These are phyloP conservation scores for Perilla frutescens DNA, from an alignment of 257 asterid genomes.

Conservation along the genomic window DNA sequence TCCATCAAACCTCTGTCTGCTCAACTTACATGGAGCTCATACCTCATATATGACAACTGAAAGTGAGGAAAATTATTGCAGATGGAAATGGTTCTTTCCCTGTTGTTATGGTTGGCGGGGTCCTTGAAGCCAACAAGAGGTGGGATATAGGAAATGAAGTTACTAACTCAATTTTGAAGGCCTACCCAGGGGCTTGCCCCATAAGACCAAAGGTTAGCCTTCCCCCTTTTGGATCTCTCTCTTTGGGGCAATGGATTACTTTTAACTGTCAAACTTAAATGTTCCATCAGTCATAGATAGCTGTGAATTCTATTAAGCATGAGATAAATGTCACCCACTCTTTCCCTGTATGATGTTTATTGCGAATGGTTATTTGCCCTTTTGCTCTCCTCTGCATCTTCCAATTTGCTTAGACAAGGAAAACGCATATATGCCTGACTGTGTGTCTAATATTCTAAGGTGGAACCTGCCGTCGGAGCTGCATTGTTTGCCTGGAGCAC, in stretches of 20 bases:
- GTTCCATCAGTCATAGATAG: not conserved
- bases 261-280: not conserved
- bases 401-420: not conserved
- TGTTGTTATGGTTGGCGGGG: conserved; percentile 94
- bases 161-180: conserved; percentile 60
- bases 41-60: conserved; percentile 24
- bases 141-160: conserved; percentile 93
- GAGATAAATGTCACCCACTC: not conserved
- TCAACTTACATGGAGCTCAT: not conserved
- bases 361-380: not conserved
- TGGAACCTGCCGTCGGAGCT: conserved; percentile 95
- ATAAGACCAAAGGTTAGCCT: conserved; percentile 78
- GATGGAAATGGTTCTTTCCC: conserved; percentile 81
- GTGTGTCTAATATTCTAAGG: conserved; percentile 44
- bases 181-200: conserved; percentile 73
- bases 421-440: not conserved
- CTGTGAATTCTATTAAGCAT: not conserved
- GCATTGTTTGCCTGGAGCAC: conserved; percentile 81
- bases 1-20: conserved; percentile 13
- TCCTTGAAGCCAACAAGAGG: conserved; percentile 76
- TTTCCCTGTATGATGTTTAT: not conserved
- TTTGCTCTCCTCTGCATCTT: conserved; percentile 10
- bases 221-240: conserved; percentile 5
- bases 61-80: conserved; percentile 45
- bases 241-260: not conserved